Evolutionary conservation across 768 basidiomycete species (phyloP).

Genomic region (Suillus cothurnatus): DNA sequence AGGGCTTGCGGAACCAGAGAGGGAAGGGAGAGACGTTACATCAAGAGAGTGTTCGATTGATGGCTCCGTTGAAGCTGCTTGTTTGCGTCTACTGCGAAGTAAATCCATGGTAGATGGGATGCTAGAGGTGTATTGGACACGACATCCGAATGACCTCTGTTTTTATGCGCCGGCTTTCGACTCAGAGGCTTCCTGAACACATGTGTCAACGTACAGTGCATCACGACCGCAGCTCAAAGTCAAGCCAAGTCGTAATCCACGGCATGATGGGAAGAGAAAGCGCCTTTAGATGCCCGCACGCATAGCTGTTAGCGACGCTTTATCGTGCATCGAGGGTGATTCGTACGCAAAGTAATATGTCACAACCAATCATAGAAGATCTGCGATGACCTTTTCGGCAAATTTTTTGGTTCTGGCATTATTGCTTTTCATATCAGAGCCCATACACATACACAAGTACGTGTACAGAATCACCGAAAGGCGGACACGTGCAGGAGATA

Average conservation of each 20-base stretch:
- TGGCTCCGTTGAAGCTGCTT: not conserved
- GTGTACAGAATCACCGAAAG: not conserved
- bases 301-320: not conserved
- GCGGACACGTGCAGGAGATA: not conserved
- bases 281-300: not conserved
- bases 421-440: not conserved
- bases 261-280: not conserved
- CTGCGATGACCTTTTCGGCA: not conserved
- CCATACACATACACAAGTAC: not conserved
- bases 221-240: too few relatives aligned
- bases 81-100: slow-evolving; percentile 2
- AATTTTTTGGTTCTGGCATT: not conserved
- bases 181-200: not conserved
- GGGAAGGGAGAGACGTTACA: slow-evolving; percentile 4
- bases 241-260: not conserved
- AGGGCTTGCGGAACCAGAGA: not conserved
- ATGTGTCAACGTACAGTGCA: not conserved
- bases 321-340: not conserved
- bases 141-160: not conserved
- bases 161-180: not conserved
- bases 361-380: not conserved
- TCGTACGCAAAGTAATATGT: not conserved
- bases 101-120: not conserved
- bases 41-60: not conserved
- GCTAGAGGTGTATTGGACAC: not conserved